Base-by-base conservation (phyloP, 1,284 basidiomycete species). In the Rhodotorula sp. region DNA sequence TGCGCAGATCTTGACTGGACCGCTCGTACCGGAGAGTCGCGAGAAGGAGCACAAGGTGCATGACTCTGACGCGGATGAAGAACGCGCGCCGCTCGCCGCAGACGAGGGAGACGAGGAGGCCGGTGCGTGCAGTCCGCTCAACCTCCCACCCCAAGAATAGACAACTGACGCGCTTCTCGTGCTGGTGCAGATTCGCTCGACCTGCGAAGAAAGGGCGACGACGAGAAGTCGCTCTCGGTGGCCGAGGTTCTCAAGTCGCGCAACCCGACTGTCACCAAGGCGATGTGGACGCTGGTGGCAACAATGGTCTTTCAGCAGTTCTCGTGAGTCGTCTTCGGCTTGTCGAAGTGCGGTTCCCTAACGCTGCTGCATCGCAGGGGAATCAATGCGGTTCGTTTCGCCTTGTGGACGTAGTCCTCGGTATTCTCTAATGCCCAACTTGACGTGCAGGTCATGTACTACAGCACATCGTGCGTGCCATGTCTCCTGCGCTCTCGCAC, bases 321-420 rank as follows among this genome's bases (percentile, higher is more conserved):
- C 17, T 63, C 65, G 52, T 60, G 64, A 5, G 77, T 76, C 34
- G 30, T 73, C 15, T 73, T 75, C 53, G 75, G 70, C 30, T 74
- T 70, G 22, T 27, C 19, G 61, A 48, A 20, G 46, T 19, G 4
- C 7, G 24, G 8, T 15, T 15, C 17, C 30, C 48, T 56, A 22
- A 58, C 48, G n/a, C 32, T 15, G 29, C 57, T 19, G 29, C 19
- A n/a, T n/a, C 15, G 46, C 57, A 66, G 68, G 6, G 68, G 64
- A 4, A 67, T 70, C 57, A 67, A 67, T 19, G 64, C 65, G 0
- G 68, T 70, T 17, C 49, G 63, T 9, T 27, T 22, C 19, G 0
- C 22, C 32, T 5, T 17, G 11, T 36, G 2, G 22, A 29, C 2
- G n/a, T 29, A 51, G 30, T 34, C 29, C 9, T 19, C n/a, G n/a